Base-by-base conservation (phyloP, 805 yeast genomes). In the Cyberlindnera amylophila region DNA sequence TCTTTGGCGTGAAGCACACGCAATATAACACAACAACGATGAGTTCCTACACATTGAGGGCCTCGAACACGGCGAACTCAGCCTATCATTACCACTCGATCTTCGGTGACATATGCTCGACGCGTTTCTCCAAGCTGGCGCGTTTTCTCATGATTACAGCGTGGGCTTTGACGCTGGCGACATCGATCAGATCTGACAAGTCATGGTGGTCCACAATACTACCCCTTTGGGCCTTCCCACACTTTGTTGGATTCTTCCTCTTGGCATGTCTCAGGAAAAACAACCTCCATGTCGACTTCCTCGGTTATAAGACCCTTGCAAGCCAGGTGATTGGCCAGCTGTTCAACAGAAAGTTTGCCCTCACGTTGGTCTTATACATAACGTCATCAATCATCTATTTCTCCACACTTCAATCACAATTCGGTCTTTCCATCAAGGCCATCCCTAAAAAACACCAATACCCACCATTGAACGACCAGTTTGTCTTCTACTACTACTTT, bases 401-500 rank as follows among this genome's bases (percentile, higher is more conserved):
- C 47, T 50, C 23, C 33, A 52, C 47, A 42, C 44, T 55, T 31
- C 55, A 50, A 35, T 52, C 35, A 38, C 58, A 47, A 34, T 50
- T 59, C 31, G 42, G 42, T n/a, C 24, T 55, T 39, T 42, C 53
- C 41, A 36, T 58, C 50, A 46, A 30, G 19, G 56, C 61, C 9
- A 54, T 66, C 4, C 63, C 71, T 6, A 61, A 65, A 23, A 65
- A 57, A 42, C 68, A 71, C 10, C 64, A 68, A 33, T 68, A 63
- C 39, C 71, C 74, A 4, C 65, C 65, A 32, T 40, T 69, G 35
- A 70, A 68, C 47, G 74, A 70, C 49, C 57, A 66, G 34, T 69
- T 62, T 64, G 69, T 78, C 4, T 77, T 65, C 53, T 75, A 62
- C 50, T 75, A 78, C 74, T 76, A 67, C 52, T 69, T 65, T 34